Evolutionary conservation across 2,329 filamentous ascomycete species (phyloP), one percentile per base, ranked within the genome.

Genomic region (Colletotrichum sp.): DNA sequence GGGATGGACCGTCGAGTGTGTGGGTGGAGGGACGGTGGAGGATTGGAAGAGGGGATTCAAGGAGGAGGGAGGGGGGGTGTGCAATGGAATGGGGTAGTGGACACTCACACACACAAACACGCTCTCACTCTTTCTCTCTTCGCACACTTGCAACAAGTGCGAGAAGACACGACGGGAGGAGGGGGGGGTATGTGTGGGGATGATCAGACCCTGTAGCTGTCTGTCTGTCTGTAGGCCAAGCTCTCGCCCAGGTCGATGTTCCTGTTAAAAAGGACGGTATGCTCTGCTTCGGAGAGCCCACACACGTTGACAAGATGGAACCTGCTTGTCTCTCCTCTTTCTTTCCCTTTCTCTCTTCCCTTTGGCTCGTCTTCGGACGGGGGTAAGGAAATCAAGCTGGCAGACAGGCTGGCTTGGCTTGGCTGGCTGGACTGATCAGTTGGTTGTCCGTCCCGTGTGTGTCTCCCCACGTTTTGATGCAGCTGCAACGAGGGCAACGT

Each of bases 221-320:
- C 59, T 3, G 28, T 34, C 64, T 8, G 30, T 34, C 64, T 73
- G 64, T 59, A 65, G 32, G 64, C 74, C 70, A 69, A 76, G 74
- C 74, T 69, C 15, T 69, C 18, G 30, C 49, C 39, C 70, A 39
- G 62, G 72, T 73, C 64, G 70, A 62, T 69, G 39, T 73, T 73
- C 73, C 59, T 76, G 64, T 76, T 74, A 55, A 76, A 73, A 76
- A 76, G 74, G 74, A 55, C 70, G 71, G 64, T 64, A 73, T 74
- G 70, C 24, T 76, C 74, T 73, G 64, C 70, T 73, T 64, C 70
- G 49, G 30, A 26, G 15, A 32, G 64, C 49, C 44, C 36, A 39
- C 34, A 26, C 21, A 69, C 28, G 26, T 39, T 39, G 49, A 49
- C 63, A 52, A n/a, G 28, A 64, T 65, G 57, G 64, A 34, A 59